Conservation (phyloP, 768 basidiomycete species). For the Kwoniella shandongensis region DNA sequence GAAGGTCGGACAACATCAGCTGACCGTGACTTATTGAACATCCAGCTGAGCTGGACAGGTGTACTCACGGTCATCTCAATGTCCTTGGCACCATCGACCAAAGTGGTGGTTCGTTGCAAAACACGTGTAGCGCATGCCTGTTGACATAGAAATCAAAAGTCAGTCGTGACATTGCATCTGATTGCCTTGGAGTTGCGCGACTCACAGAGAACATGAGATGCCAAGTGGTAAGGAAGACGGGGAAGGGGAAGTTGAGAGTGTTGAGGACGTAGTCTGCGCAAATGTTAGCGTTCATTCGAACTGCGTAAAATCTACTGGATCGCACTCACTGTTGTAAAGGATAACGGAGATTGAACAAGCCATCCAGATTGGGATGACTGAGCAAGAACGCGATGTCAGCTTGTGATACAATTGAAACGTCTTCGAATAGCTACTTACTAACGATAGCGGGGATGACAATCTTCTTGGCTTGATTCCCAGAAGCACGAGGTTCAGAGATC, state of each 20-base stretch:
- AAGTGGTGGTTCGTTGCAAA: constrained; percentile 49
- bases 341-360: constrained; percentile 83
- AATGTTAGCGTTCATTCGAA: not conserved
- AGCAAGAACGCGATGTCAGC: not conserved
- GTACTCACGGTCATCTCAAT: constrained; percentile 62
- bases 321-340: constrained; percentile 85
- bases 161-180: not conserved
- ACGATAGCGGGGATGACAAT: constrained; percentile 49
- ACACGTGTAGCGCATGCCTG: constrained; percentile 49
- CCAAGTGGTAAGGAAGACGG: constrained; percentile 90
- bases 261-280: constrained; percentile 51
- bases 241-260: constrained; percentile 75
- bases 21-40: not conserved
- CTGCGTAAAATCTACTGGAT: constrained; percentile 59
- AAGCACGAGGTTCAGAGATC: constrained; percentile 29
- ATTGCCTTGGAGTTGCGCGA: too few relatives aligned
- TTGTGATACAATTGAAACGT: too few relatives aligned
- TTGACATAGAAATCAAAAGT: not conserved
- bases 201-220: constrained; percentile 69
- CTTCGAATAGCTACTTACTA: too few relatives aligned
- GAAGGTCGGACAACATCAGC: not conserved
- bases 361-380: constrained; percentile 82
- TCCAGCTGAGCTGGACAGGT: not conserved
- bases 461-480: constrained; percentile 45
- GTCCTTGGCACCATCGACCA: constrained; percentile 52